These are phyloP conservation scores for Alternaria conjuncta DNA, from an alignment of 2,329 filamentous ascomycete genomes.

Conservation along the genomic window DNA sequence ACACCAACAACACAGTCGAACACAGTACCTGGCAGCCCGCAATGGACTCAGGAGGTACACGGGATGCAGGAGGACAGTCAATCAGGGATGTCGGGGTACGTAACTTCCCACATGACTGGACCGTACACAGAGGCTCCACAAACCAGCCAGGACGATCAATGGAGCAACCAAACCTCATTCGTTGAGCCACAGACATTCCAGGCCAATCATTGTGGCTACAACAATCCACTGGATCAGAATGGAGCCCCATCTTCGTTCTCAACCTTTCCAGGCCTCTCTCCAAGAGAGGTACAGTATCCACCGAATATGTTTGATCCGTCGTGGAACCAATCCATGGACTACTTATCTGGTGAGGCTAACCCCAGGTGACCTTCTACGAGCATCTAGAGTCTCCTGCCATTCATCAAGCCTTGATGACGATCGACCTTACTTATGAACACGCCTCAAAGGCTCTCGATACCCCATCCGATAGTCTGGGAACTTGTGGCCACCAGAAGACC, in stretches of 20 bases:
- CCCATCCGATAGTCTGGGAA: neutral
- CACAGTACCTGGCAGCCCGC: neutral
- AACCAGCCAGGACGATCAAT: neutral
- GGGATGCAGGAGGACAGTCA: neutral
- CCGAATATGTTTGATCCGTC: neutral
- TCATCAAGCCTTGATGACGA: neutral
- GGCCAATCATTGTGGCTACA: neutral
- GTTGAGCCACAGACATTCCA: neutral
- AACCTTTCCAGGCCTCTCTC: neutral
- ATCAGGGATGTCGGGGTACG: constrained; percentile 1
- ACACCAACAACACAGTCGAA: neutral
- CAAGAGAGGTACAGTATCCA: neutral
- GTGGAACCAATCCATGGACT: neutral
- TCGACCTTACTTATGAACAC: neutral
- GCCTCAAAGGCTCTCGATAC: neutral
- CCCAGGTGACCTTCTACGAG: neutral
- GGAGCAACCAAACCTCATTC: neutral
- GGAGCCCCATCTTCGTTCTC: neutral
- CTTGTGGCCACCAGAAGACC: neutral
- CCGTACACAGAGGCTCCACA: neutral
- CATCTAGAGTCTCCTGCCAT: neutral
- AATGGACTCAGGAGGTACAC: neutral
- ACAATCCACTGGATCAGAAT: neutral
- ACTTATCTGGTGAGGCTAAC: neutral
- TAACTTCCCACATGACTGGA: neutral